Percentiles rank a stretch among this genome's conserved stretches.
These are phyloP conservation scores for Suillus hirtellus DNA, from an alignment of 768 basidiomycete genomes.

Conservation along the genomic window DNA sequence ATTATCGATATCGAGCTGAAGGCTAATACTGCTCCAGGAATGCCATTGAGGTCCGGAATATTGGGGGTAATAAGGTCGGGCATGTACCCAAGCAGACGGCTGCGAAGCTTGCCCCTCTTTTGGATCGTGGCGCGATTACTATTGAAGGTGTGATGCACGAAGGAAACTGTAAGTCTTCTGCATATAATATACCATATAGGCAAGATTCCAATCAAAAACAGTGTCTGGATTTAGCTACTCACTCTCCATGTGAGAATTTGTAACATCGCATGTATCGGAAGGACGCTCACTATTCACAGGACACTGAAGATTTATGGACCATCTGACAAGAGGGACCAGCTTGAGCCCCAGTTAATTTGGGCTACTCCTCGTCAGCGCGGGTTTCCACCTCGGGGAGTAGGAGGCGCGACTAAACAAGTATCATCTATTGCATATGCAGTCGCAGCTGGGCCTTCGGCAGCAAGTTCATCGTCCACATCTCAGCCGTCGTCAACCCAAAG, in stretches of 20 bases:
- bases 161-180: constrained; percentile 56
- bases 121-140: constrained; percentile 62
- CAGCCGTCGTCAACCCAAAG: constrained; percentile 24
- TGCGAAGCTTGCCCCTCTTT: constrained; percentile 61
- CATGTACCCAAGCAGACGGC: constrained; percentile 70
- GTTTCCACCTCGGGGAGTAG: constrained; percentile 35
- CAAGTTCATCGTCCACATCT: constrained; percentile 8
- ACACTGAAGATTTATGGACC: constrained; percentile 72
- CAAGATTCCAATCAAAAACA: constrained; percentile 19
- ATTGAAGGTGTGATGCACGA: constrained; percentile 70
- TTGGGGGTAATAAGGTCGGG: constrained; percentile 72
- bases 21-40: constrained; percentile 44
- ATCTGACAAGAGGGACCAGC: constrained; percentile 52
- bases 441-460: constrained; percentile 15
- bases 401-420: constrained; percentile 19
- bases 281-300: constrained; percentile 35
- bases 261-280: neutral
- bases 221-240: constrained; percentile 52
- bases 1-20: neutral
- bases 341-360: constrained; percentile 73
- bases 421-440: constrained; percentile 19
- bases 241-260: constrained; percentile 56
- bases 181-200: neutral
- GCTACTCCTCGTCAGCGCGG: constrained; percentile 71
- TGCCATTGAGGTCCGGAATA: constrained; percentile 82